These are phyloP conservation scores for Trypanosoma mega DNA, from an alignment of 208 protist genomes.

Conservation along the genomic window DNA sequence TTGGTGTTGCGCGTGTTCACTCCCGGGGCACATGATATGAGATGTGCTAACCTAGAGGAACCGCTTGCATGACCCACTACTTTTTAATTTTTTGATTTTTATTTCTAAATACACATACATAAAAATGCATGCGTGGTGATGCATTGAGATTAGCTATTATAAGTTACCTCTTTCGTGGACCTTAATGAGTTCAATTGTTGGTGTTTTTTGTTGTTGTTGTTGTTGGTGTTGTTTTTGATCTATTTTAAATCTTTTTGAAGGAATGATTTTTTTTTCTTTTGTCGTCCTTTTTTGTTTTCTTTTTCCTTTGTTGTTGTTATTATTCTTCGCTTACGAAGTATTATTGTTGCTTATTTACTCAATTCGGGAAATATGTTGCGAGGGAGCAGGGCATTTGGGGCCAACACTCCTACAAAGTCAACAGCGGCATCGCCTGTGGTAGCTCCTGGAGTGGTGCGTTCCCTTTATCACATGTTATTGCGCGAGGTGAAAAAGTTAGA, in stretches of 20 bases:
- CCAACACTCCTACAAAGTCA: slow-evolving; percentile 14
- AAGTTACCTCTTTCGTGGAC: slow-evolving; percentile 1
- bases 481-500: slow-evolving; percentile 61
- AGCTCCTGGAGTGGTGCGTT: slow-evolving; percentile 60
- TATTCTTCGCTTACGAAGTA: too few species aligned
- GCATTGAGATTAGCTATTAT: too few species aligned
- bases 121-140: not conserved
- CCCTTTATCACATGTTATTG: slow-evolving; percentile 71
- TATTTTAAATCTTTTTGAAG: slow-evolving; percentile 10
- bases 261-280: slow-evolving; percentile 18
- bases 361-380: slow-evolving; percentile 9
- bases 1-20: not conserved
- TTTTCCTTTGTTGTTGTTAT: too few species aligned
- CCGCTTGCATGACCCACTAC: slow-evolving; percentile 2
- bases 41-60: slow-evolving; percentile 18
- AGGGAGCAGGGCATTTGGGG: not conserved
- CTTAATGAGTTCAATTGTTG: slow-evolving; percentile 4
- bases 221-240: not conserved
- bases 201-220: slow-evolving; percentile 26
- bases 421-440: slow-evolving; percentile 31
- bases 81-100: not conserved
- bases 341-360: too few species aligned
- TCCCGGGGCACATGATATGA: slow-evolving; percentile 11
- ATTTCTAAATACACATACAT: slow-evolving; percentile 2
- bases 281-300: too few species aligned